Evolutionary conservation across 1,284 basidiomycete genomes (phyloP), one percentile per base, ranked within the genome.

Genomic region (Boletus semigastroideus): DNA sequence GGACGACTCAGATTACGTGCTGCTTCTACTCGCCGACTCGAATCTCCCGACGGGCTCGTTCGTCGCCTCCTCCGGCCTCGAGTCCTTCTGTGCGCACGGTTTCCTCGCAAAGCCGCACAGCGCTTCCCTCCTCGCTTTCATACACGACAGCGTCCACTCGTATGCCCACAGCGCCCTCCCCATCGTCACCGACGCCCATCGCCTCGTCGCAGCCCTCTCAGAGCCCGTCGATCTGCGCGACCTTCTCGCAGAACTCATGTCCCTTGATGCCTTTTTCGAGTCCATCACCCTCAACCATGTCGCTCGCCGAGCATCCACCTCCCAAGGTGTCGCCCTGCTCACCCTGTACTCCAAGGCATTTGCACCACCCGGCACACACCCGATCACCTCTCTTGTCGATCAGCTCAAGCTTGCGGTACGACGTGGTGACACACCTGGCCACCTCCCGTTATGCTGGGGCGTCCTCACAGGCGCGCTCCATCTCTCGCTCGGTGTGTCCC

Each of bases 291-390:
- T 98, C 41, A 98, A 95, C 62, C 92, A 96, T 66, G 87, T 97
- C 54, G 81, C 91, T 3, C 77, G 90, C 28, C 78, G 97, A 16
- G 94, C 96, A 17, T 95, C 92, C 17, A 88, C 83, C 55, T 82
- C 94, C 3, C 97, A 99, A 70, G 96, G 97, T 1, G 86, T 93
- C 8, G 97, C 96, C 2, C 80, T 98, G 36, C 81, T 99, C 30
- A 92, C 94, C 0, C 78, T 99, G 5, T 95, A 90, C 70, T 77
- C 87, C 12, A 90, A 87, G 61, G 90, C 92, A 0, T 87, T 98
- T 64, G 80, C 85, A 42, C 84, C 87, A 1, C 46, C 28, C 19
- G 34, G 27, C n/a, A 9, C 46, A 17, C 47, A 49, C 30, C 46
- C 52, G 1, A 28, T 49, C 28, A 25, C 52, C 25, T 59, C 54